Conservation (phyloP, 1,139 yeast genomes). For the Debaryomycetaceae sp. region DNA sequence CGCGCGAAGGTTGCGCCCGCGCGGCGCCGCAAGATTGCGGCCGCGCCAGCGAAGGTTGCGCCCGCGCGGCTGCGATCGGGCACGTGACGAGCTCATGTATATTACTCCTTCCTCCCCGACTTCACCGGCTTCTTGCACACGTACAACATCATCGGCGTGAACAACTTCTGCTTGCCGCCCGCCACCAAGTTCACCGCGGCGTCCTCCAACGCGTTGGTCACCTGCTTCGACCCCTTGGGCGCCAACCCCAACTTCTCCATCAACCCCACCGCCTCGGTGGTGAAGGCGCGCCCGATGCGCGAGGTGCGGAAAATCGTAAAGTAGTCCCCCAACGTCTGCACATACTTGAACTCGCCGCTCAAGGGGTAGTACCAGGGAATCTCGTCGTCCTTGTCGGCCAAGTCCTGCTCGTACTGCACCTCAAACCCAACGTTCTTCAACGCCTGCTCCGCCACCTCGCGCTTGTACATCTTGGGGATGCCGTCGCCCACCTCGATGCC, state of each 20-base stretch:
- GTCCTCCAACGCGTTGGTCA: slow-evolving; percentile 88
- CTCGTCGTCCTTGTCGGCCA: slow-evolving; percentile 78
- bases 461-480: slow-evolving; percentile 92
- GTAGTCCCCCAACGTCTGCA: slow-evolving; percentile 74
- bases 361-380: slow-evolving; percentile 98
- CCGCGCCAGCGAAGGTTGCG: too few relatives aligned
- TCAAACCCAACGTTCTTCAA: slow-evolving; percentile 85
- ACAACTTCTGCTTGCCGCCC: slow-evolving; percentile 84
- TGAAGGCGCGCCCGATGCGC: slow-evolving; percentile 74
- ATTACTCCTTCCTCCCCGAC: too few relatives aligned
- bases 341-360: slow-evolving; percentile 87
- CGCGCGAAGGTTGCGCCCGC: too few relatives aligned
- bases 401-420: slow-evolving; percentile 67
- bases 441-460: slow-evolving; percentile 84
- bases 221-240: slow-evolving; percentile 90
- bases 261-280: slow-evolving; percentile 74
- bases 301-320: slow-evolving; percentile 90
- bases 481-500: slow-evolving; percentile 99
- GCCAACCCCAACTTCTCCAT: slow-evolving; percentile 85
- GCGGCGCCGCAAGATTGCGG: too few relatives aligned
- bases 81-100: too few relatives aligned
- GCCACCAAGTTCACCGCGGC: slow-evolving; percentile 94
- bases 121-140: slow-evolving; percentile 71
- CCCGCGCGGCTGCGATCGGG: too few relatives aligned
- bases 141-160: slow-evolving; percentile 96